A percentile compares a stretch with the other conserved stretches of the same genome.
Evolutionary conservation across 2,329 filamentous ascomycete genomes (phyloP).

Genomic region (Fusarium compactum): DNA sequence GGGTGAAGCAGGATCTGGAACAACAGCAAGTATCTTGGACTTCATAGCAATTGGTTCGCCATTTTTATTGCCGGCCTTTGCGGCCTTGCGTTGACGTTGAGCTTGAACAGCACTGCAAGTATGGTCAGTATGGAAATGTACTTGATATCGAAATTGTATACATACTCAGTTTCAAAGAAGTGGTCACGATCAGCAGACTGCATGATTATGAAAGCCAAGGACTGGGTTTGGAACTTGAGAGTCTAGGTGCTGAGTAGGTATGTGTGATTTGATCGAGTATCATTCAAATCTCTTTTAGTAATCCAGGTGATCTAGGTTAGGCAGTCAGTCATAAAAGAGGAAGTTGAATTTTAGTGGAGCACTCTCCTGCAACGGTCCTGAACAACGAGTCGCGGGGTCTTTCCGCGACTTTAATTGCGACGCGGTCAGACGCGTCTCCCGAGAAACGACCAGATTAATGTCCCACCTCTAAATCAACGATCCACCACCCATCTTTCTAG

Average conservation of each 20-base stretch:
- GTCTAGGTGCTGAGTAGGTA: not conserved
- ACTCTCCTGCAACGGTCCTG: conserved; percentile 17
- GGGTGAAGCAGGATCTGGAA: conserved; percentile 73
- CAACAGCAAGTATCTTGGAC: conserved; percentile 86
- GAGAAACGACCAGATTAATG: conserved; percentile 20
- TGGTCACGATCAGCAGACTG: conserved; percentile 79
- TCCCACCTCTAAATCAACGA: conserved; percentile 22
- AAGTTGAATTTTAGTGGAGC: conserved; percentile 37
- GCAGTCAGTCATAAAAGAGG: conserved; percentile 22
- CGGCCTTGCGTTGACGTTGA: conserved; percentile 70
- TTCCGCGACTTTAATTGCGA: conserved; percentile 53
- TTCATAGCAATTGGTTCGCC: conserved; percentile 84
- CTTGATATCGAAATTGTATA: conserved; percentile 11
- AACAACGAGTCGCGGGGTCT: conserved; percentile 47
- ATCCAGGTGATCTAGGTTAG: conserved; percentile 27
- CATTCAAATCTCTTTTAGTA: not conserved
- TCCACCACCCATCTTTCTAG: conserved; percentile 20
- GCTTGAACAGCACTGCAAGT: conserved; percentile 61
- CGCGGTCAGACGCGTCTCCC: conserved; percentile 58
- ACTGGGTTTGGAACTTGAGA: no score
- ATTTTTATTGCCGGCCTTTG: conserved; percentile 80
- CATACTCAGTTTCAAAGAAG: conserved; percentile 94
- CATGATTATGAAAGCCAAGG: conserved; percentile 58
- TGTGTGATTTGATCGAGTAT: not conserved
- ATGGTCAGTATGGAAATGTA: conserved; percentile 1